A percentile compares a stretch with the other conserved stretches of the same genome.
phyloP scores from a whole-genome alignment of 306 rosid genomes.

The Boehmeria nivea region DNA sequence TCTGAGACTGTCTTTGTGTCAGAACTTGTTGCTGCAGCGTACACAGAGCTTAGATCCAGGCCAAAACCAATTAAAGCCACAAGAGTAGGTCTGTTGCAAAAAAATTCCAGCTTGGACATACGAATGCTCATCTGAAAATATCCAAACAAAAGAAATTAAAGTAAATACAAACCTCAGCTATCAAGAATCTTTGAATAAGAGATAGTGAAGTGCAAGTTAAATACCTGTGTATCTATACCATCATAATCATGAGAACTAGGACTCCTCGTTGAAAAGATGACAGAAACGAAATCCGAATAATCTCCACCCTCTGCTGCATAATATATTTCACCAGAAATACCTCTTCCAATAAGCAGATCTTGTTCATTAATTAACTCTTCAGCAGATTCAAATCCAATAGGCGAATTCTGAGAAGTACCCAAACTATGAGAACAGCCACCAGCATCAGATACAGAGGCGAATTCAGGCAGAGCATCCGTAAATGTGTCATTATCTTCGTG shows the following conservation, averaged over 20 bases:
- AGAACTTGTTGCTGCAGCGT: slow-evolving; percentile 25
- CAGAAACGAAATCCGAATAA: slow-evolving; percentile 63
- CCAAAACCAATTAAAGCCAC: slow-evolving; percentile 84
- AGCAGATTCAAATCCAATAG: slow-evolving; percentile 43
- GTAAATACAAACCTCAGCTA: slow-evolving; percentile 5
- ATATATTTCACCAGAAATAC: slow-evolving; percentile 51
- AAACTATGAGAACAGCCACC: slow-evolving; percentile 38
- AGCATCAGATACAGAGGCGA: slow-evolving; percentile 54
- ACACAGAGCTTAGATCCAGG: slow-evolving; percentile 60
- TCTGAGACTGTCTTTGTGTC: slow-evolving; percentile 30
- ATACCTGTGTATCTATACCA: slow-evolving; percentile 94
- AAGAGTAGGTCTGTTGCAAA: slow-evolving; percentile 87
- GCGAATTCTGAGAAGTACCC: slow-evolving; percentile 34
- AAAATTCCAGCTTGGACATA: slow-evolving; percentile 86
- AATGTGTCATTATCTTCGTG: slow-evolving; percentile 75
- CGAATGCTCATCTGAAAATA: slow-evolving; percentile 74
- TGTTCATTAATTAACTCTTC: slow-evolving; percentile 51
- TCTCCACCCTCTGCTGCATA: slow-evolving; percentile 75
- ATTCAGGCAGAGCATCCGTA: slow-evolving; percentile 86
- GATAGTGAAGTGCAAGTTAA: slow-evolving; percentile 16
- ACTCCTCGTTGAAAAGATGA: slow-evolving; percentile 58
- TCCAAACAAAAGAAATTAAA: slow-evolving; percentile 20
- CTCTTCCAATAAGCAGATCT: slow-evolving; percentile 42
- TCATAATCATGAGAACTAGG: slow-evolving; percentile 70
- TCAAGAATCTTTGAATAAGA: slow-evolving; percentile 12